These are phyloP conservation scores for Asterophora lycoperdoides DNA, from an alignment of 768 basidiomycete species.

Conservation along the genomic window DNA sequence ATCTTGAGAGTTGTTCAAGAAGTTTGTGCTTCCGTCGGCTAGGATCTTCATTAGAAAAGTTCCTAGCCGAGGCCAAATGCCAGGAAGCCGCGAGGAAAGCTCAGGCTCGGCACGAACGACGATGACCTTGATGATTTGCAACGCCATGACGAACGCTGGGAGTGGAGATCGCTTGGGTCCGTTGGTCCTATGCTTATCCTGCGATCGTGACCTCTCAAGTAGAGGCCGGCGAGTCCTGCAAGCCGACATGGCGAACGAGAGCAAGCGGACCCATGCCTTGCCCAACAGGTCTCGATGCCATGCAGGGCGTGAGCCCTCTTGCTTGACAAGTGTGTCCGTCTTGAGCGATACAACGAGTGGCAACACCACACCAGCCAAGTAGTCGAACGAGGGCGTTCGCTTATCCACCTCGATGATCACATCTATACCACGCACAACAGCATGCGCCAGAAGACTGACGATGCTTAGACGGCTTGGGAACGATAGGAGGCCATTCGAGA, in stretches of 20 bases:
- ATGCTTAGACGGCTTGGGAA: conserved; percentile 38
- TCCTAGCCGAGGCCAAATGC: conserved; percentile 62
- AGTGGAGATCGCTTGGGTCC: conserved; percentile 28
- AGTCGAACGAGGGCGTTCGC: conserved; percentile 50
- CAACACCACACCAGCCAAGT: conserved; percentile 60
- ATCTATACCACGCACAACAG: conserved; percentile 48
- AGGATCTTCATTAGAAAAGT: conserved; percentile 47
- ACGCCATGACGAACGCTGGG: conserved; percentile 42
- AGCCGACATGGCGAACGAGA: conserved; percentile 53
- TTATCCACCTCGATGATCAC: conserved; percentile 54
- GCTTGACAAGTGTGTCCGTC: conserved; percentile 41
- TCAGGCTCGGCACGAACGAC: conserved; percentile 60
- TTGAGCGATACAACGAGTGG: conserved; percentile 55
- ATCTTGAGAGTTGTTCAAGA: conserved; percentile 43
- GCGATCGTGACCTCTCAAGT: conserved; percentile 43
- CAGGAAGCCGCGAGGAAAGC: conserved; percentile 48
- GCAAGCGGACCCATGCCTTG: conserved; percentile 57
- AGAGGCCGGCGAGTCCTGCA: conserved; percentile 32
- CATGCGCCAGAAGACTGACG: conserved; percentile 37
- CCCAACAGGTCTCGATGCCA: conserved; percentile 44
- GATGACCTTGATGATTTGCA: conserved; percentile 68
- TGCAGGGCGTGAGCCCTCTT: conserved; percentile 37
- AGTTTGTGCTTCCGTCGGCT: conserved; percentile 56
- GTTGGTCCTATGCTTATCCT: conserved; percentile 30
- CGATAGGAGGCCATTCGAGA: conserved; percentile 36